Percentiles rank a stretch among this genome's conserved stretches.
phyloP scores from a whole-genome alignment of 371 early-diverging fungal species.

The Saksenaea vasiformis region DNA sequence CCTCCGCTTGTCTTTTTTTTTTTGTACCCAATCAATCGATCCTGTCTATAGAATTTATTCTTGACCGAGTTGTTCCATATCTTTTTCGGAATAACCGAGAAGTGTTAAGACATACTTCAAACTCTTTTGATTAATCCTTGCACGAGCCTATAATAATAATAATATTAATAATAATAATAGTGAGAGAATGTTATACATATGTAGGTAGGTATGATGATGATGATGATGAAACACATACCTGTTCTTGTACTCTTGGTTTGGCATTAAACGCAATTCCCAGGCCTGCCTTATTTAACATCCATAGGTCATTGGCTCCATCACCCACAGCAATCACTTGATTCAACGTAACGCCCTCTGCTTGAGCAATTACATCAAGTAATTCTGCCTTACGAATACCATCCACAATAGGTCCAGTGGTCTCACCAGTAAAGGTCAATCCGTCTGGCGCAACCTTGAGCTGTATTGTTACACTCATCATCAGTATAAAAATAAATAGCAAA shows the following conservation, averaged over 20 bases:
- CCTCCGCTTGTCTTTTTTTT: background rate
- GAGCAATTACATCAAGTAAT: conserved; percentile 91
- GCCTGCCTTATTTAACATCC: conserved; percentile 96
- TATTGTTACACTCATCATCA: conserved; percentile 3
- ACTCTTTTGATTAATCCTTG: conserved; percentile 92
- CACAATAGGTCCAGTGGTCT: conserved; percentile 86
- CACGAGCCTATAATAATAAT: conserved; percentile 61
- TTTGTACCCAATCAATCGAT: background rate
- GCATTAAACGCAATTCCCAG: conserved; percentile 99
- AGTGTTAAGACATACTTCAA: conserved; percentile 74
- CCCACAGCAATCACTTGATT: conserved; percentile 98
- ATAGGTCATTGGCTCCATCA: conserved; percentile 99
- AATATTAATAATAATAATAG: background rate
- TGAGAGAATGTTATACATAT: background rate
- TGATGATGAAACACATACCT: conserved; percentile 35
- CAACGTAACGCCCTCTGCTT: conserved; percentile 80
- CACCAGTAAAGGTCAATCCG: conserved; percentile 81
- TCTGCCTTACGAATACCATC: conserved; percentile 94
- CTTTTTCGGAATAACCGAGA: conserved; percentile 51
- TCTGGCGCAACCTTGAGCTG: conserved; percentile 84
- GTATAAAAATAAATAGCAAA: conserved; percentile 7
- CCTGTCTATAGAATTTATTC: background rate
- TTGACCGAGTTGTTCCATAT: conserved; percentile 44
- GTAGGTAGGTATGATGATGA: background rate
- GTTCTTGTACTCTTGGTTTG: conserved; percentile 93